Evolutionary conservation across 1,284 basidiomycete genomes (phyloP).

Genomic region (Termitomyces sp.): DNA sequence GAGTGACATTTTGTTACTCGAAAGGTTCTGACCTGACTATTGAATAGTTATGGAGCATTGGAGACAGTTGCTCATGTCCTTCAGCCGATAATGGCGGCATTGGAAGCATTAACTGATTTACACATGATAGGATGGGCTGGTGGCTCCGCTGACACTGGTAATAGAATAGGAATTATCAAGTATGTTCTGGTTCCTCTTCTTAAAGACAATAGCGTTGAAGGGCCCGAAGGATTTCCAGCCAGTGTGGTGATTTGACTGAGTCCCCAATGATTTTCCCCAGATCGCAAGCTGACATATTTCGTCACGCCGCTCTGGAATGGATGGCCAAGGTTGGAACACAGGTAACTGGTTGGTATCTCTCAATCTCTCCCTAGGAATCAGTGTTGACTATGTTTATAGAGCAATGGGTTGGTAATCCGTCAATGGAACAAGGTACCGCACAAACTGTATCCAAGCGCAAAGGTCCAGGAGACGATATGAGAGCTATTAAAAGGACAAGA

Average conservation of each 20-base stretch:
- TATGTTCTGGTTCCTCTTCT: neutral
- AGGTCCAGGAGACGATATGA: neutral
- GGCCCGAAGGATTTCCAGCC: neutral
- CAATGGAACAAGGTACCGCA: neutral
- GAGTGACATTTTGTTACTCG: neutral
- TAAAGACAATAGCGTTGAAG: neutral
- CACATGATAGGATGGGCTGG: slow-evolving; percentile 1
- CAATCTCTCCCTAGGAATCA: neutral
- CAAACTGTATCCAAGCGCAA: neutral
- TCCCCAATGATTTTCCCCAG: neutral
- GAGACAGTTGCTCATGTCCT: neutral
- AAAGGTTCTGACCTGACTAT: neutral
- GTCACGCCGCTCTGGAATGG: slow-evolving; percentile 2
- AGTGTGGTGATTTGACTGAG: neutral
- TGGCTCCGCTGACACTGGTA: neutral
- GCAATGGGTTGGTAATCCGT: neutral
- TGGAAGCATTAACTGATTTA: slow-evolving; percentile 1
- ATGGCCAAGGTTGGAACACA: neutral
- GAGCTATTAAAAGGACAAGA: neutral
- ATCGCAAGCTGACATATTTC: neutral
- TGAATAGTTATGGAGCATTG: neutral
- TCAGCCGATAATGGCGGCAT: slow-evolving; percentile 3
- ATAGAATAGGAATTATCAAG: slow-evolving; percentile 2
- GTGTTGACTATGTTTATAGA: neutral
- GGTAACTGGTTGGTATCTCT: neutral